phyloP scores from a whole-genome alignment of 2,329 filamentous ascomycete genomes.

The Xylaria sp. region DNA sequence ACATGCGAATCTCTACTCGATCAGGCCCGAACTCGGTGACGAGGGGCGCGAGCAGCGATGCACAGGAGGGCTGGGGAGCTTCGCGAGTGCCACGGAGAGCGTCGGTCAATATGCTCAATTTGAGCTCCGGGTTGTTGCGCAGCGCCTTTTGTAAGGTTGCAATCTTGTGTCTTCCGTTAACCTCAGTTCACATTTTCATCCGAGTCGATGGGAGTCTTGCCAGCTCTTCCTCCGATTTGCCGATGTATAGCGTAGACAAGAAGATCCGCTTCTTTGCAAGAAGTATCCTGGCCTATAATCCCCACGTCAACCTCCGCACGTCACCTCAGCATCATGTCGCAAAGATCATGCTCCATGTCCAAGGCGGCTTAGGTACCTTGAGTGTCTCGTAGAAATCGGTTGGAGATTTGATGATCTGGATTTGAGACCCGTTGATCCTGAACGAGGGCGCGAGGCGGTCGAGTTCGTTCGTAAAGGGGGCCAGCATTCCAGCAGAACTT shows the following conservation, averaged over 20 bases:
- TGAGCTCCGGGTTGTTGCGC: constrained; percentile 76
- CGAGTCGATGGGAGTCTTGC: constrained; percentile 52
- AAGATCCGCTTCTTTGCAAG: constrained; percentile 84
- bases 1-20: constrained; percentile 94
- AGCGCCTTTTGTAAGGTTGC: constrained; percentile 80
- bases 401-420: constrained; percentile 81
- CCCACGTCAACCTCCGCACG: constrained; percentile 2
- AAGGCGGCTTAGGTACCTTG: constrained; percentile 67
- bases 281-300: constrained; percentile 76
- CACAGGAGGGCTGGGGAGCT: constrained; percentile 84
- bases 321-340: constrained; percentile 23
- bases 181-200: constrained; percentile 19
- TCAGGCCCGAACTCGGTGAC: constrained; percentile 83
- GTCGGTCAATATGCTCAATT: constrained; percentile 90
- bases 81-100: constrained; percentile 91
- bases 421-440: constrained; percentile 81
- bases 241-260: constrained; percentile 96
- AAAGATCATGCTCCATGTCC: too few relatives aligned
- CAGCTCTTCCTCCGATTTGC: constrained; percentile 89
- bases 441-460: constrained; percentile 93
- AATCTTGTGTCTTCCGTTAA: constrained; percentile 62
- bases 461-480: constrained; percentile 74
- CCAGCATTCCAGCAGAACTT: constrained; percentile 56
- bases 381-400: constrained; percentile 91
- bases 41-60: constrained; percentile 86